These are phyloP conservation scores for Calonectria pauciramosa DNA, from an alignment of 2,329 filamentous ascomycete genomes.

Conservation along the genomic window DNA sequence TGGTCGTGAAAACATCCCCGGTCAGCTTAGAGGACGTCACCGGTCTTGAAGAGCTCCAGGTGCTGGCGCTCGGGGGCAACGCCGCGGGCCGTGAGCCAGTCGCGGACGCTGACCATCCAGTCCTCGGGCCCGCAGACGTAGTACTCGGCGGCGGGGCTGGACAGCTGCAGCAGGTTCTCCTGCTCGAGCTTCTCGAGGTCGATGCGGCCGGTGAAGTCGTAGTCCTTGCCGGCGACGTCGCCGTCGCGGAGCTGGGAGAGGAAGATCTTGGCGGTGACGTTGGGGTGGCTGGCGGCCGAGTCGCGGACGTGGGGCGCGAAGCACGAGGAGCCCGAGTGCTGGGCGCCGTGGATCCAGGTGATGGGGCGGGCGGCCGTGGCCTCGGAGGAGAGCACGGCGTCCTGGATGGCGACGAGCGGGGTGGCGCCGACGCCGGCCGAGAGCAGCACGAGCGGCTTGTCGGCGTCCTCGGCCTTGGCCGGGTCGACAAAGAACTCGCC, in stretches of 20 bases:
- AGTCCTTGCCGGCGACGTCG: constrained; percentile 66
- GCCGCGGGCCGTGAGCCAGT: constrained; percentile 66
- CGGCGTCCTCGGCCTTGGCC: constrained; percentile 52
- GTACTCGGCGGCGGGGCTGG: constrained; percentile 71
- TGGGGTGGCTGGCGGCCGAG: constrained; percentile 53
- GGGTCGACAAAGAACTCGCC: constrained; percentile 75
- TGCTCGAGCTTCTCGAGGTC: constrained; percentile 69
- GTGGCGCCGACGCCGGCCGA: constrained; percentile 79
- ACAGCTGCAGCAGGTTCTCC: constrained; percentile 67
- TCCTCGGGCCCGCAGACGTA: constrained; percentile 78
- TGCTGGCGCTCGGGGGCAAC: constrained; percentile 72
- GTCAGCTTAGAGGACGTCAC: constrained; percentile 46
- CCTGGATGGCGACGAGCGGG: constrained; percentile 75
- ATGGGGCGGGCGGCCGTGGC: constrained; percentile 60
- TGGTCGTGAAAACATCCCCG: background rate
- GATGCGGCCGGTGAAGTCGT: constrained; percentile 70
- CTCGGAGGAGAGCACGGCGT: constrained; percentile 59
- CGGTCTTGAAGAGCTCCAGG: constrained; percentile 78
- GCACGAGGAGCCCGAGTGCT: constrained; percentile 64
- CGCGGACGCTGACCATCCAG: constrained; percentile 76
- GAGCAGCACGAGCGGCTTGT: constrained; percentile 73
- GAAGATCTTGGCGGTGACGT: constrained; percentile 66
- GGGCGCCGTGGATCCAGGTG: constrained; percentile 74
- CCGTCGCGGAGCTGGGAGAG: constrained; percentile 62
- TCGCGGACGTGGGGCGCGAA: constrained; percentile 68